These are phyloP conservation scores for Penicillium psychrofluorescens DNA, from an alignment of 495 filamentous ascomycete species.

Conservation along the genomic window DNA sequence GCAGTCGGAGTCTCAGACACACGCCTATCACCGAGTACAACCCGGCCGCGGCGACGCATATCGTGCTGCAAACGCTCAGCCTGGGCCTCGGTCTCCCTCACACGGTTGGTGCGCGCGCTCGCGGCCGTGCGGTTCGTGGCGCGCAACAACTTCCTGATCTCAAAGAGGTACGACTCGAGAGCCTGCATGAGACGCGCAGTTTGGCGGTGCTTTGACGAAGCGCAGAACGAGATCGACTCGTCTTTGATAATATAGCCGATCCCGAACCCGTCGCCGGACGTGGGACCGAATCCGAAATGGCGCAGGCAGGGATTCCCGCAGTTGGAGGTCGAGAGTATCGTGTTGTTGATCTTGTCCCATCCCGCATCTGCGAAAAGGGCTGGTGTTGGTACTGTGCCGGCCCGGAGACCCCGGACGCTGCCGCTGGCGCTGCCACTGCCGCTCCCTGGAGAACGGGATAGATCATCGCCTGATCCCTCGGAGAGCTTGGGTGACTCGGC, in stretches of 20 bases:
- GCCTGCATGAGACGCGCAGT: slow-evolving; percentile 85
- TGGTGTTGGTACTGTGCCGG: slow-evolving; percentile 47
- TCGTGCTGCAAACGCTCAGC: slow-evolving; percentile 36
- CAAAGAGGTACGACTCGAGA: slow-evolving; percentile 80
- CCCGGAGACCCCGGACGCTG: slow-evolving; percentile 23
- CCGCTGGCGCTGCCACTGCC: slow-evolving; percentile 25
- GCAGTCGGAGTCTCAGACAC: slow-evolving; percentile 49
- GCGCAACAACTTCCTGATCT: slow-evolving; percentile 77
- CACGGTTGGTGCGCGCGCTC: slow-evolving; percentile 50
- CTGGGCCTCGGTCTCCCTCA: slow-evolving; percentile 57
- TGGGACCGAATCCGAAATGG: slow-evolving; percentile 94
- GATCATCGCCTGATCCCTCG: slow-evolving; percentile 40
- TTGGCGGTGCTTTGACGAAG: slow-evolving; percentile 85
- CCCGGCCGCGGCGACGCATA: slow-evolving; percentile 33
- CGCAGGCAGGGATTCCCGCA: slow-evolving; percentile 96
- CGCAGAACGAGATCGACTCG: slow-evolving; percentile 85
- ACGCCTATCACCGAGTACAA: slow-evolving; percentile 37
- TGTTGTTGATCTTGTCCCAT: slow-evolving; percentile 94
- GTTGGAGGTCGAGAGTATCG: slow-evolving; percentile 94
- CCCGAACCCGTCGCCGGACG: slow-evolving; percentile 89
- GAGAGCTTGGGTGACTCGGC: slow-evolving; percentile 47
- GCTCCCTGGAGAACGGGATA: slow-evolving; percentile 17
- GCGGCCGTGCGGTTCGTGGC: slow-evolving; percentile 51
- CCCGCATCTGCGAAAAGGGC: slow-evolving; percentile 79
- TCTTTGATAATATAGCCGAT: slow-evolving; percentile 99